A percentile compares a stretch with the other conserved stretches of the same genome.
These are phyloP conservation scores for Trypanosoma brucei DNA, from an alignment of 208 protist species.

Conservation along the genomic window DNA sequence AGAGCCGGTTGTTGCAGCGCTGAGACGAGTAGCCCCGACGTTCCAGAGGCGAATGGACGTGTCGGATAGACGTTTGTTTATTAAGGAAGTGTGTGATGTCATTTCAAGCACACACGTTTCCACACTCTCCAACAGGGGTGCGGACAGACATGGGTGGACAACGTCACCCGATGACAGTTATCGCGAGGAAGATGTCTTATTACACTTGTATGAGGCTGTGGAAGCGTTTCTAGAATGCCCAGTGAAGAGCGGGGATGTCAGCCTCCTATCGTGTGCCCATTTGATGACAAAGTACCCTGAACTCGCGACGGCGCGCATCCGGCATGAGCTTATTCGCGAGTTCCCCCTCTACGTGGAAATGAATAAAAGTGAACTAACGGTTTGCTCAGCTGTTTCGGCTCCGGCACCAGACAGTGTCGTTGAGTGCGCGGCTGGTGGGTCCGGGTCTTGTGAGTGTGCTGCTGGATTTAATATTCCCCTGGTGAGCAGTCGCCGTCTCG, in stretches of 20 bases:
- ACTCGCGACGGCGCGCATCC: conserved; percentile 29
- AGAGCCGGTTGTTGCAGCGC: conserved; percentile 41
- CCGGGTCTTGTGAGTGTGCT: not conserved
- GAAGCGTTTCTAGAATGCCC: conserved; percentile 34
- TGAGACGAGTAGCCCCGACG: conserved; percentile 31
- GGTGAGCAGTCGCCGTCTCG: conserved; percentile 5
- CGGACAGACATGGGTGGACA: not conserved
- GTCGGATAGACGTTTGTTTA: conserved; percentile 21
- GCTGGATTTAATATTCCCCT: conserved; percentile 4
- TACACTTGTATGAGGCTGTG: conserved; percentile 29
- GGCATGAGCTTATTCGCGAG: conserved; percentile 37
- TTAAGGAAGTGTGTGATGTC: conserved; percentile 16
- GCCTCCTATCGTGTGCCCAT: conserved; percentile 11
- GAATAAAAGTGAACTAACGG: not conserved
- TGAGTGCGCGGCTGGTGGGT: not conserved
- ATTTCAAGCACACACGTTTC: not conserved
- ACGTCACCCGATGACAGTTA: not conserved
- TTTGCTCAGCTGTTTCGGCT: not conserved
- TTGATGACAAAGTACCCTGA: conserved; percentile 31
- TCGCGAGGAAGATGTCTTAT: conserved; percentile 4
- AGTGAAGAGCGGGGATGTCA: conserved; percentile 3
- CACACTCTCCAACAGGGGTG: not conserved
- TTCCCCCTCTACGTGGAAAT: conserved; percentile 16
- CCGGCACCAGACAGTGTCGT: not conserved
- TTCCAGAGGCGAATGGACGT: conserved; percentile 18